A percentile compares a stretch with the other conserved stretches of the same genome.
Conservation (phyloP, 2,329 filamentous ascomycete species). For the Fusarium succisae region DNA sequence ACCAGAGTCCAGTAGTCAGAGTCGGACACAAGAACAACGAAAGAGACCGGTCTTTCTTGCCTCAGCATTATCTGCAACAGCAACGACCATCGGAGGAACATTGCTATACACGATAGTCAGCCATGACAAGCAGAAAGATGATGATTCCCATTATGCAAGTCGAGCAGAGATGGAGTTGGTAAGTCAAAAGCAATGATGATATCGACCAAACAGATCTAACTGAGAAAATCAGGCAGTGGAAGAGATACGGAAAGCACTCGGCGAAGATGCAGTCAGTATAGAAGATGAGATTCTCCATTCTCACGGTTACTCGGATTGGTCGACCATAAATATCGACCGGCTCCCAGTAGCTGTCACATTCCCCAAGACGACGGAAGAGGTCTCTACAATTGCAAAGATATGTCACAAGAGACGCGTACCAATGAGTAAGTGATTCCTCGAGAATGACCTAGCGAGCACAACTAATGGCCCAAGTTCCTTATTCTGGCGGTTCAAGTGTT, state of each 20-base stretch:
- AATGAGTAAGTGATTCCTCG: conserved; percentile 52
- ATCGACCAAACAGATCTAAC: accelerated
- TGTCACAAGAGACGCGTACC: conserved; percentile 83
- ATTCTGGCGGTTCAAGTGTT: conserved; percentile 84
- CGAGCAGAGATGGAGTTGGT: conserved; percentile 1
- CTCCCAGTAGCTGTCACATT: conserved; percentile 72
- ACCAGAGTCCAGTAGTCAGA: accelerated
- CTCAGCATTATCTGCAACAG: neutral
- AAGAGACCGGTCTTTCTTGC: neutral
- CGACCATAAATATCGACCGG: conserved; percentile 66
- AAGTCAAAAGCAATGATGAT: accelerated
- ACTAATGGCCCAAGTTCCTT: conserved; percentile 62
- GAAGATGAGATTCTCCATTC: conserved; percentile 69
- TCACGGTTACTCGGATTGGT: conserved; percentile 75
- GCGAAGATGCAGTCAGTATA: conserved; percentile 64
- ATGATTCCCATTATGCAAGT: neutral
- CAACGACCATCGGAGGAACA: neutral
- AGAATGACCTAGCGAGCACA: neutral
- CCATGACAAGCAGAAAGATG: accelerated
- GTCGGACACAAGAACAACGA: neutral
- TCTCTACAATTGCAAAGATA: conserved; percentile 68
- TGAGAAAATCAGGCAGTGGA: conserved; percentile 56
- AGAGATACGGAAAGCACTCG: conserved; percentile 61
- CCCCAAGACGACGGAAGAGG: conserved; percentile 67
- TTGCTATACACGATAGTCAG: neutral